phyloP scores from a whole-genome alignment of 768 basidiomycete genomes.

The Psilocybe tampanensis region DNA sequence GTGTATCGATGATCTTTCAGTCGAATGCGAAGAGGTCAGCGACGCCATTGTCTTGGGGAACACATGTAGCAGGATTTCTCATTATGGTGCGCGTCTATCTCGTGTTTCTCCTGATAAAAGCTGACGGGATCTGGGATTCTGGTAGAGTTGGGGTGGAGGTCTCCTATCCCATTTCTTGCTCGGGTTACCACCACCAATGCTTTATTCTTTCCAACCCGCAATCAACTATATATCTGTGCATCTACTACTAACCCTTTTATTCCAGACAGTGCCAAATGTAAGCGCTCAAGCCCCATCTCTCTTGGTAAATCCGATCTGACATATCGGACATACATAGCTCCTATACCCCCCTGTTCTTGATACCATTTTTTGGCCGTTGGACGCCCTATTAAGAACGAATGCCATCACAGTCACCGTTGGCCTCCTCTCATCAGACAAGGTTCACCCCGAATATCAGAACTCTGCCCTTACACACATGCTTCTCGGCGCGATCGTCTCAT shows the following conservation, averaged over 20 bases:
- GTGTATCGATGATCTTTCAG: constrained; percentile 49
- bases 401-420: constrained; percentile 39
- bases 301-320: constrained; percentile 1
- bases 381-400: constrained; percentile 48
- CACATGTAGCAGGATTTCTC: constrained; percentile 46
- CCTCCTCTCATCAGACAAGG: constrained; percentile 32
- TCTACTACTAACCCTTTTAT: constrained; percentile 43
- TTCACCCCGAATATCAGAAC: constrained; percentile 35
- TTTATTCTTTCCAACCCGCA: constrained; percentile 47
- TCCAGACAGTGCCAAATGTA: constrained; percentile 40
- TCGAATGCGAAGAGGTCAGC: constrained; percentile 34
- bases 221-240: constrained; percentile 52
- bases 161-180: constrained; percentile 45
- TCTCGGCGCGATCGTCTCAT: constrained; percentile 47
- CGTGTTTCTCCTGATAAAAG: neutral
- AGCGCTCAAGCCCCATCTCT: constrained; percentile 15
- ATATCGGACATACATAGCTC: constrained; percentile 19
- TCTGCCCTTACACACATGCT: constrained; percentile 50
- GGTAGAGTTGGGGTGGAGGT: constrained; percentile 51
- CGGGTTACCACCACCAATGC: constrained; percentile 45
- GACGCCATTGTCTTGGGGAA: constrained; percentile 40
- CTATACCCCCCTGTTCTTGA: constrained; percentile 38
- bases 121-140: neutral
- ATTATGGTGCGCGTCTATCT: constrained; percentile 40
- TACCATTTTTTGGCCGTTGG: constrained; percentile 49